phyloP scores from a whole-genome alignment of 352 stramenopile genomes.

The Globisporangium cystogenes region DNA sequence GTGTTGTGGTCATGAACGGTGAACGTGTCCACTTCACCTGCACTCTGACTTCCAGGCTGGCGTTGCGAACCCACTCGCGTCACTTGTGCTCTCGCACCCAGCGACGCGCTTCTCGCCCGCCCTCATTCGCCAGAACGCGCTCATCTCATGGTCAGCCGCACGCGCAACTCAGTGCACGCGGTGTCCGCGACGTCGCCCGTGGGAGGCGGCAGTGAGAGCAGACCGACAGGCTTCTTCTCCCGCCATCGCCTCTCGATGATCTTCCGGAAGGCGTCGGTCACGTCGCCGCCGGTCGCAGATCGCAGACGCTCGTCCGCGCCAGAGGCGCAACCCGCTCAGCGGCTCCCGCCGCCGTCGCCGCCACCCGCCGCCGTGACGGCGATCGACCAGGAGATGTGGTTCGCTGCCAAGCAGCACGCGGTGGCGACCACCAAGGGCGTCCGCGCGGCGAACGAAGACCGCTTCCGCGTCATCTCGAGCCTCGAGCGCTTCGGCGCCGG shows the following conservation, averaged over 20 bases:
- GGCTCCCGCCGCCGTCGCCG: constrained; percentile 1
- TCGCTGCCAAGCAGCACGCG: constrained; percentile 31
- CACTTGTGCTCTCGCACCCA: too few relatives aligned
- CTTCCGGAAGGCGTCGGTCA: constrained; percentile 38
- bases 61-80: too few relatives aligned
- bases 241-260: constrained; percentile 35
- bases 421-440: constrained; percentile 40
- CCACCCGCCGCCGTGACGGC: constrained; percentile 7
- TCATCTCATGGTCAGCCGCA: constrained; percentile 3
- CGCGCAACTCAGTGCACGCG: constrained; percentile 9
- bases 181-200: not conserved
- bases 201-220: not conserved
- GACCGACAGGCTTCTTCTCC: constrained; percentile 33
- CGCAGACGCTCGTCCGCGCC: constrained; percentile 1
- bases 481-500: constrained; percentile 53
- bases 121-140: too few relatives aligned
- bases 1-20: too few relatives aligned
- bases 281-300: constrained; percentile 13
- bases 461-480: constrained; percentile 60
- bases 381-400: constrained; percentile 54
- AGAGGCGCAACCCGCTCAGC: not conserved
- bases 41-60: too few relatives aligned
- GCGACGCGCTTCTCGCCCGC: too few relatives aligned
- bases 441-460: constrained; percentile 58
- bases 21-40: too few relatives aligned